Base-by-base conservation (phyloP, 2,329 filamentous ascomycete species). In the Fusarium illudens region DNA sequence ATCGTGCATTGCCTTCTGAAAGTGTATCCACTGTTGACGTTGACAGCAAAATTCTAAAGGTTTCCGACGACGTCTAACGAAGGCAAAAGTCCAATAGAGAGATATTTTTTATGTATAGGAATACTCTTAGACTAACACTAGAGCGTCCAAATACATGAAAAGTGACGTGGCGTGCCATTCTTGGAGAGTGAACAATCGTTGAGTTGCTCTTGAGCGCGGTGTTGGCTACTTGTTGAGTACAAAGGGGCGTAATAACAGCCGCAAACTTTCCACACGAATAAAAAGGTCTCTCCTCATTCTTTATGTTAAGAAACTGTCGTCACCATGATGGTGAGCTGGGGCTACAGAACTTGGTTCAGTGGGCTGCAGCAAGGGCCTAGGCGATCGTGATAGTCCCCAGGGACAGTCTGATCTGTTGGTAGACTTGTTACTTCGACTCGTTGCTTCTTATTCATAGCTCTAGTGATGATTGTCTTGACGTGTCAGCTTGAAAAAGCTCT, bases 231-330 rank as follows among this genome's bases (percentile, higher is more conserved):
- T 0, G 17, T 36, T 36, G n/a, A 12, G 9, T 6, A 11, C 4
- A 11, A 6, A 3, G 6, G 1, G 4, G n/a, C 2, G 4, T n/a
- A 6, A 3, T 5, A 12, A 19, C 19, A 12, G 4, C 3, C 19
- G 6, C 6, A 19, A 4, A 12, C 4, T 19, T 36, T 11, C 6
- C 11, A 11, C 4, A 12, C 33, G 10, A 17, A 19, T 36, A 13
- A 2, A 19, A 17, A 36, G 19, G 4, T 19, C 12, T 6, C n/a
- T n/a, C n/a, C n/a, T n/a, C n/a, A n/a, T n/a, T n/a, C n/a, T n/a
- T n/a, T n/a, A n/a, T n/a, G n/a, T n/a, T n/a, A n/a, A n/a, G n/a
- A n/a, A n/a, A n/a, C n/a, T n/a, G n/a, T n/a, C n/a, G n/a, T n/a
- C n/a, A n/a, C n/a, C n/a, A n/a, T n/a, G n/a, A n/a, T n/a, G n/a